Percentiles rank a stretch among this genome's conserved stretches.
Conservation (phyloP, 345 rosid genomes). For the Gossypium bickii region DNA sequence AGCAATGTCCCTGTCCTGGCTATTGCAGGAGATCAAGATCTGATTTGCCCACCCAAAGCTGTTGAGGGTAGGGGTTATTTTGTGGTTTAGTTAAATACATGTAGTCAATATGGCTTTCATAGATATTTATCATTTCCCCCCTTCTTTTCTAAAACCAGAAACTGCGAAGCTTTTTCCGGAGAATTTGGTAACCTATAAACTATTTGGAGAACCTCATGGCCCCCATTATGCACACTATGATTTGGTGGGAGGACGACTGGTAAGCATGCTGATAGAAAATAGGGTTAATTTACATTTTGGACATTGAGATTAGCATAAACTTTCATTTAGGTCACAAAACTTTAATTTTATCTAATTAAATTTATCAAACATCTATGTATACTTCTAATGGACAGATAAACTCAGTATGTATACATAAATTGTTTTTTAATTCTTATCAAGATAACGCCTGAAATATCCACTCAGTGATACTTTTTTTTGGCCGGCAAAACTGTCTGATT, state of each 20-base stretch:
- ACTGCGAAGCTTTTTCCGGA: conserved; percentile 53
- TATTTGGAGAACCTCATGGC: conserved; percentile 58
- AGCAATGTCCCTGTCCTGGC: conserved; percentile 75
- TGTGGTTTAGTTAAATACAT: not conserved
- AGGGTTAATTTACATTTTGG: not conserved
- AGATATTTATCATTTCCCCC: conserved; percentile 11
- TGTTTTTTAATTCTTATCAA: not conserved
- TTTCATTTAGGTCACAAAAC: not conserved
- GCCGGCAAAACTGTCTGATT: not conserved
- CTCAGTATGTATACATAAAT: not conserved
- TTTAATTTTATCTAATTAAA: not conserved
- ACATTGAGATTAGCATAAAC: not conserved
- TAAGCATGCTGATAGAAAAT: conserved; percentile 25
- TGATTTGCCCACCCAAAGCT: conserved; percentile 90
- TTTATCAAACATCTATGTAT: not conserved
- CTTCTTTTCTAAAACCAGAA: conserved; percentile 32
- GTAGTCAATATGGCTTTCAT: not conserved
- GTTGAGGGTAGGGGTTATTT: conserved; percentile 57
- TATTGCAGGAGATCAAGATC: conserved; percentile 85
- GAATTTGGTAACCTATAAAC: conserved; percentile 49
- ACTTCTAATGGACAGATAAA: not conserved
- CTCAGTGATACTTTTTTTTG: not conserved
- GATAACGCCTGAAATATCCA: not conserved
- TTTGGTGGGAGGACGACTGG: conserved; percentile 68
- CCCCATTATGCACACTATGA: conserved; percentile 79